phyloP scores from a whole-genome alignment of 1,284 basidiomycete genomes.

The Sanghuangporus sanghuang region DNA sequence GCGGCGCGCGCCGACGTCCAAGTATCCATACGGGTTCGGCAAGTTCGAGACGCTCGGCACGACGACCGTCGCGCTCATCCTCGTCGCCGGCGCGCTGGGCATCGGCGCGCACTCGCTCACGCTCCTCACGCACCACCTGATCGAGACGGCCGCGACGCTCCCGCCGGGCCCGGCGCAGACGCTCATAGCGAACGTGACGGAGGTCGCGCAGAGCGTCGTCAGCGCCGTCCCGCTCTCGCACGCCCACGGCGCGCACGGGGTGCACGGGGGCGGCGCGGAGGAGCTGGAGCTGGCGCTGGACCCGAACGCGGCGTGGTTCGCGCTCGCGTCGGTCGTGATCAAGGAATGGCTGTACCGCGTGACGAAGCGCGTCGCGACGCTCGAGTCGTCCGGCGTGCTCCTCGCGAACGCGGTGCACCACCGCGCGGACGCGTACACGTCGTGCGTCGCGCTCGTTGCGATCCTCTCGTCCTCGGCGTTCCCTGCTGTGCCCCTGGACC shows the following conservation, averaged over 20 bases:
- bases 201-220: slow-evolving; percentile 46
- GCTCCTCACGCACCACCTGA: slow-evolving; percentile 65
- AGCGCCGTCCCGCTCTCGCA: slow-evolving; percentile 33
- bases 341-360: slow-evolving; percentile 94
- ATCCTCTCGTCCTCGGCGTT: slow-evolving; percentile 85
- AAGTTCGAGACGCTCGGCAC: slow-evolving; percentile 96
- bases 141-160: slow-evolving; percentile 50
- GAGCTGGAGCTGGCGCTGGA: slow-evolving; percentile 55
- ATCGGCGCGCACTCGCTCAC: slow-evolving; percentile 93
- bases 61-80: slow-evolving; percentile 75
- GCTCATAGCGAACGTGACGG: slow-evolving; percentile 50
- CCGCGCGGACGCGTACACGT: slow-evolving; percentile 90
- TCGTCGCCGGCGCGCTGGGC: slow-evolving; percentile 84
- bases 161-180: slow-evolving; percentile 59
- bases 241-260: slow-evolving; percentile 54
- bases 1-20: slow-evolving; percentile 68
- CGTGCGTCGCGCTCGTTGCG: slow-evolving; percentile 81
- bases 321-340: slow-evolving; percentile 69
- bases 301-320: slow-evolving; percentile 97
- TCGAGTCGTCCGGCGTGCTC: slow-evolving; percentile 87
- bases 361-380: slow-evolving; percentile 84
- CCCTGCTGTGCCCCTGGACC: slow-evolving; percentile 87
- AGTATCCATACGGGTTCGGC: slow-evolving; percentile 85
- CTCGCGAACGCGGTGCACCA: slow-evolving; percentile 93
- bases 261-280: slow-evolving; percentile 20